Evolutionary conservation across 2,329 filamentous ascomycete genomes (phyloP).

Genomic region (Lachnellula subtilissima): DNA sequence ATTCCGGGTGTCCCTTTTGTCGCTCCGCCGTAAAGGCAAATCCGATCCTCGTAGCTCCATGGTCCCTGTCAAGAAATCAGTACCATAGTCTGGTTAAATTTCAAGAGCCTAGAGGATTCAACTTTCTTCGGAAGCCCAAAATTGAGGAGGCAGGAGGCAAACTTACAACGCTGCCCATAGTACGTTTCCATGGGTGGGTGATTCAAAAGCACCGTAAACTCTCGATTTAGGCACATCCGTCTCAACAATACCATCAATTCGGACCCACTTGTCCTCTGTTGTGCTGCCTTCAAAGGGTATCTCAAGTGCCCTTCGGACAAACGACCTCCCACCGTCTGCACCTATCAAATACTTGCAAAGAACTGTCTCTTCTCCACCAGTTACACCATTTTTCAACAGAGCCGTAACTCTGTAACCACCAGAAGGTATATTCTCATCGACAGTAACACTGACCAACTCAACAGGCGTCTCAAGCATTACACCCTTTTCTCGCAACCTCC

Average conservation of each 20-base stretch:
- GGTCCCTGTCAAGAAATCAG: slow-evolving; percentile 32
- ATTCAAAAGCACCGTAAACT: slow-evolving; percentile 46
- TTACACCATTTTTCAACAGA: slow-evolving; percentile 14
- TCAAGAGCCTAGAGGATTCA: no score
- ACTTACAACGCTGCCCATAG: slow-evolving; percentile 44
- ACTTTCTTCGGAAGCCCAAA: no score
- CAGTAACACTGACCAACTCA: slow-evolving; percentile 15
- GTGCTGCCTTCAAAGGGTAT: slow-evolving; percentile 47
- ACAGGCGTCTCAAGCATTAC: slow-evolving; percentile 17
- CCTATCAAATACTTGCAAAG: slow-evolving; percentile 46
- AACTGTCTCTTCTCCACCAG: slow-evolving; percentile 29
- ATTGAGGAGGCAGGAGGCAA: no score
- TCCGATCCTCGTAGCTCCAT: slow-evolving; percentile 49
- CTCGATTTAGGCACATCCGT: slow-evolving; percentile 41
- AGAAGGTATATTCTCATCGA: slow-evolving; percentile 17
- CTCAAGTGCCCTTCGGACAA: slow-evolving; percentile 41
- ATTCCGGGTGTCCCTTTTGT: slow-evolving; percentile 34
- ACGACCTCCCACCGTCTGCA: slow-evolving; percentile 46
- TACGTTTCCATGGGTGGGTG: slow-evolving; percentile 48
- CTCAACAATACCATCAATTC: slow-evolving; percentile 42
- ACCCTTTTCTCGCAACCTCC: slow-evolving; percentile 30
- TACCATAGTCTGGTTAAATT: no score
- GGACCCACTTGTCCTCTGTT: slow-evolving; percentile 49
- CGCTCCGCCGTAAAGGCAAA: slow-evolving; percentile 45
- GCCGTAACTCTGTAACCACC: slow-evolving; percentile 22